Percentiles rank a stretch among this genome's conserved stretches.
phyloP scores from a whole-genome alignment of 768 basidiomycete genomes.

The Leucocoprinus birnbaumii region DNA sequence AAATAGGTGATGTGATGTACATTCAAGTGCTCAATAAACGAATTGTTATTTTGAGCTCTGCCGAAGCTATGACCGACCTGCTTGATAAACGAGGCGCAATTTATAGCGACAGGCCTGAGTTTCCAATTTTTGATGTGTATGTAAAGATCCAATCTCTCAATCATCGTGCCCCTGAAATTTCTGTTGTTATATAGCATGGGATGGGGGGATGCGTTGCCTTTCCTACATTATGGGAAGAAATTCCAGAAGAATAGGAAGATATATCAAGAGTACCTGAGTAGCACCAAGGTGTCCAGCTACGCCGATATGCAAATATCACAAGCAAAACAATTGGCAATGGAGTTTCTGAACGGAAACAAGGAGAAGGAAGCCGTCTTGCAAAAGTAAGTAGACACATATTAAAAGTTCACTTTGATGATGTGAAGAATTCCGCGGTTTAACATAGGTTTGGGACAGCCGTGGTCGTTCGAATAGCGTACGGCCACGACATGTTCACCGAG shows the following conservation, averaged over 20 bases:
- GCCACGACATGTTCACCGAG: neutral
- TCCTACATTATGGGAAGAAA: neutral
- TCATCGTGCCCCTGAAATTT: neutral
- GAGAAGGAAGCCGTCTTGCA: no score
- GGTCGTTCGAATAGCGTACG: neutral
- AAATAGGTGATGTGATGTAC: neutral
- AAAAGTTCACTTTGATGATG: no score
- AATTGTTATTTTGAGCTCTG: neutral
- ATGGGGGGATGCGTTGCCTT: neutral
- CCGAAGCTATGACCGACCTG: neutral
- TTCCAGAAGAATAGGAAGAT: neutral
- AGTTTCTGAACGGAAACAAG: neutral
- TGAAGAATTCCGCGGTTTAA: no score
- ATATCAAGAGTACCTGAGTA: neutral
- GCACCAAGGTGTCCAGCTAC: neutral
- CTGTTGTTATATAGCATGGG: neutral
- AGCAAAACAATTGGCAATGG: neutral
- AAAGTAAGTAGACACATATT: no score
- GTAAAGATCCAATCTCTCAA: no score
- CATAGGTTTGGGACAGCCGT: no score
- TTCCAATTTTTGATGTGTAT: neutral
- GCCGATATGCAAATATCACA: neutral
- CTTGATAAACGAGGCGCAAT: neutral
- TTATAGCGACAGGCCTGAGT: neutral
- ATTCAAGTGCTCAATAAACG: neutral